Conservation (phyloP, 345 rosid species). For the Hibiscus syriacus region DNA sequence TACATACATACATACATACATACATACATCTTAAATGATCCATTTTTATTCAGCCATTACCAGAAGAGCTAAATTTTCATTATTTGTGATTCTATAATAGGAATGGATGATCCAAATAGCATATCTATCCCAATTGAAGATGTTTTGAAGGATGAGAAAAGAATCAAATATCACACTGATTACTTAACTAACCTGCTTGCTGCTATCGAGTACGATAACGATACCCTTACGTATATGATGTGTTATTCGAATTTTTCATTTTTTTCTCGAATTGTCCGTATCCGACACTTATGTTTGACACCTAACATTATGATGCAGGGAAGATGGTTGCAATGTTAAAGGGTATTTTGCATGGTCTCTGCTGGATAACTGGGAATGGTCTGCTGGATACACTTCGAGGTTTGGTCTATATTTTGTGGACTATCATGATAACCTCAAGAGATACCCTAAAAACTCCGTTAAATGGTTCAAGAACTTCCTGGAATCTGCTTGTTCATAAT, state of each 20-base stretch:
- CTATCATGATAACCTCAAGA: constrained; percentile 65
- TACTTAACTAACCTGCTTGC: constrained; percentile 73
- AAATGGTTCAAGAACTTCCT: constrained; percentile 82
- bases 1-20: neutral
- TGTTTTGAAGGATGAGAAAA: constrained; percentile 64
- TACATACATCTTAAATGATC: neutral
- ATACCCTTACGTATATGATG: neutral
- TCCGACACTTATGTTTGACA: neutral
- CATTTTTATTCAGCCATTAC: neutral
- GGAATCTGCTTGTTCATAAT: constrained; percentile 25
- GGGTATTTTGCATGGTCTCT: constrained; percentile 92
- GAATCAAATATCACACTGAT: constrained; percentile 76
- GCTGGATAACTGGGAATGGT: constrained; percentile 96
- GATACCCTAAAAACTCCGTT: constrained; percentile 82
- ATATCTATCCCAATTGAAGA: constrained; percentile 34
- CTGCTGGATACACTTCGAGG: constrained; percentile 74
- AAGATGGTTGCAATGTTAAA: constrained; percentile 91
- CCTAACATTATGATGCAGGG: constrained; percentile 32
- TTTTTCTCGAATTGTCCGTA: neutral
- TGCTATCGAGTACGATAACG: constrained; percentile 47
- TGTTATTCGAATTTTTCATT: neutral
- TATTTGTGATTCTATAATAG: constrained; percentile 24
- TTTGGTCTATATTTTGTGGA: constrained; percentile 89
- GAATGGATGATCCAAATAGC: constrained; percentile 79
- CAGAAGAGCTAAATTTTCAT: neutral